Base-by-base conservation (phyloP, 2,329 filamentous ascomycete genomes). In the Xylaria sp. region DNA sequence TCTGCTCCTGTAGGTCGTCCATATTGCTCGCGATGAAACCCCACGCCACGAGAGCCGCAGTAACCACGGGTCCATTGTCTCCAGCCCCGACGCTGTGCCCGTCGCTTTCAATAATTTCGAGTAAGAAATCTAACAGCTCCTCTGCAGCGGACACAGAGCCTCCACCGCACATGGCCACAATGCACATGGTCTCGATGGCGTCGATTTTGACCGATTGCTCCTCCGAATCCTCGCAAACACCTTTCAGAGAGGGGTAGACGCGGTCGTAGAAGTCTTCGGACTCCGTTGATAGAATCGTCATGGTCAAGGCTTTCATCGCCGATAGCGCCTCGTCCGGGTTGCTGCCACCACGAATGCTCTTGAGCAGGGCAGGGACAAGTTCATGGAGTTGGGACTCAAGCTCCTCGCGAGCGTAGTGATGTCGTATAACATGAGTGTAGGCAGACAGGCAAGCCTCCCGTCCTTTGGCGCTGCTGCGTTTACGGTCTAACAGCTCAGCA, bases 81-180 rank as follows among this genome's bases (percentile, higher is more conserved):
- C 81, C 79, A 0, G 91, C 89, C 4, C 85, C 84, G 48, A 93
- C 80, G 1, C 80, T 84, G 46, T 88, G 80, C 2, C 92, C 92
- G 66, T 96, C 91, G 6, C 87, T 90, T 61, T 90, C 86, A 16
- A 92, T 78, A 54, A 96, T 90, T 60, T 92, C 89, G 9, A 93
- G 76, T 34, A 93, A 76, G 64, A 88, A 90, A 2, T 87, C 84
- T 79, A 95, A 88, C 52, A 90, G 78, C 39, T 92, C 87, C 47
- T 88, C 78, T 0, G 86, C 84, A 18, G 86, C 87, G 37, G 87
- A 84, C 35, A 84, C 80, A 4, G 83, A 82, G 1, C 88, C 89
- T 1, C 91, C 91, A 13, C 88, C 89, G 66, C 91, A 93, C 66
- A 90, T 84, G 1, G 88, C 84, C 23, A 85, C 84, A n/a, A 89